Base-by-base conservation (phyloP, 1,284 basidiomycete species). In the Trichosporon asahii region DNA sequence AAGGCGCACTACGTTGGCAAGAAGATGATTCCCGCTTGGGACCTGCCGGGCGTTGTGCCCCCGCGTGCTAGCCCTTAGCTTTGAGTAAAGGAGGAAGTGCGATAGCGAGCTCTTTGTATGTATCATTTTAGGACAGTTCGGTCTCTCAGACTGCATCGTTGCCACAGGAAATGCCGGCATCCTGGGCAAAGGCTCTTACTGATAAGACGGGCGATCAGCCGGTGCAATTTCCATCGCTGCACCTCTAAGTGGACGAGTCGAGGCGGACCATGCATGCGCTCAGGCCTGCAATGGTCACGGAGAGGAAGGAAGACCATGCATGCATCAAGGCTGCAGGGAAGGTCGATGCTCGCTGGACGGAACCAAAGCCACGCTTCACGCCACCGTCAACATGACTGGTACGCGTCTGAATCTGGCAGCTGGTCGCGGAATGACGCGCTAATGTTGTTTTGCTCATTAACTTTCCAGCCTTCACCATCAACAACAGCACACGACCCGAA, bases 1-100 rank as follows among this genome's bases (percentile, higher is more conserved):
- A 68, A 65, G 21, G 70, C 73, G 14, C 70, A 71, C 64, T 71
- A 72, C 68, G 68, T 70, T 66, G 68, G 68, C 65, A 72, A 72
- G 67, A 74, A 74, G 73, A 72, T 37, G 14, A 72, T 73, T 29
- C 68, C 72, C 11, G 66, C 72, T 1, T 73, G 72, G 72, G 72
- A 71, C 49, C 66, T 73, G 6, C 72, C 72, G 2, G 70, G 70
- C 37, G 72, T 73, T 9, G 65, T 68, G 6, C 68, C 70, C n/a
- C 33, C 37, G 27, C 60, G 61, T 60, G 64, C 27, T 18, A 61
- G 57, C 15, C 57, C 57, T n/a, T 31, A 61, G 29, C 2, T 33
- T n/a, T 14, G 53, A 27, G 25, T 57, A 61, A 31, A 61, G 29
- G 15, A 31, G 27, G 23, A n/a, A 2, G 29, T 31, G 29, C 23